phyloP scores from a whole-genome alignment of 768 basidiomycete species.

The Lactarius indigo region DNA sequence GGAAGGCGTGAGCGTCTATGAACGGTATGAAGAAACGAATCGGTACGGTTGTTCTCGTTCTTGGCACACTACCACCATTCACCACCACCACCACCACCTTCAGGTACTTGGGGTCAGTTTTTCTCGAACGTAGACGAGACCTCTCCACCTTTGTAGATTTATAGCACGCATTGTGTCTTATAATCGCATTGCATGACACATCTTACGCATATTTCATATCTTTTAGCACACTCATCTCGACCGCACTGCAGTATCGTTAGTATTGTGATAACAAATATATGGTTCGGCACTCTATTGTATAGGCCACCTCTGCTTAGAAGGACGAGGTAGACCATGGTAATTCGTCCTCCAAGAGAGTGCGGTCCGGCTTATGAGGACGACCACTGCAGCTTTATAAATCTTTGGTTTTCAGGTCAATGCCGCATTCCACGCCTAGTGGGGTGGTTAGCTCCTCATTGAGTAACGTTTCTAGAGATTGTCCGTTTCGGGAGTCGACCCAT shows the following conservation, averaged over 20 bases:
- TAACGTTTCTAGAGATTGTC: slow-evolving; percentile 52
- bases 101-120: slow-evolving; percentile 61
- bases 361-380: background rate
- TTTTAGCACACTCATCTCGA: slow-evolving; percentile 1
- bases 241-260: slow-evolving; percentile 9
- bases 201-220: background rate
- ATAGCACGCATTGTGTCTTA: background rate
- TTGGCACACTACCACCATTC: background rate
- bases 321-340: background rate
- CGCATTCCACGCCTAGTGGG: slow-evolving; percentile 35
- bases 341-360: background rate
- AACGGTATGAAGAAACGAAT: slow-evolving; percentile 63
- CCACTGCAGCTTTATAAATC: background rate
- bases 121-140: slow-evolving; percentile 54
- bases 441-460: slow-evolving; percentile 66
- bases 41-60: slow-evolving; percentile 40
- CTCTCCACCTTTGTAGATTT: slow-evolving; percentile 19
- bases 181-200: background rate
- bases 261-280: background rate
- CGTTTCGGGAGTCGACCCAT: slow-evolving; percentile 80
- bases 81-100: background rate
- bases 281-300: background rate
- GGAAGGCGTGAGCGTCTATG: slow-evolving; percentile 26
- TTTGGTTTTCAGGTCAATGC: slow-evolving; percentile 2
- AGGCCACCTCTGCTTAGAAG: background rate